These are phyloP conservation scores for Silene uniflora DNA, from an alignment of 148 eudicot genomes.

Conservation along the genomic window DNA sequence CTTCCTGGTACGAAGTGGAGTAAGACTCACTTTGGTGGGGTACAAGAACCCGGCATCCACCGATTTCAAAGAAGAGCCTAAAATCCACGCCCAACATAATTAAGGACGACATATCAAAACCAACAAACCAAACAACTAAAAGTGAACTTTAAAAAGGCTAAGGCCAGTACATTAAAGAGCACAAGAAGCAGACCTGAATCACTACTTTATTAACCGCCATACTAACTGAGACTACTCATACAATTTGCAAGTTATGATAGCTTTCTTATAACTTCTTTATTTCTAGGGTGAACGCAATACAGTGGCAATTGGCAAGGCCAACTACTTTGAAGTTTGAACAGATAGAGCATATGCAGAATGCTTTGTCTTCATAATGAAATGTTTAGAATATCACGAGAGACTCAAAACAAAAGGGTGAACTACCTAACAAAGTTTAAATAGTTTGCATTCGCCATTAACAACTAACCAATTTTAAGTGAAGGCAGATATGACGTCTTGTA, in stretches of 20 bases:
- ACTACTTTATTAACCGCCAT: neutral
- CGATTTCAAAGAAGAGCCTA: slow-evolving; percentile 42
- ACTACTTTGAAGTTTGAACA: neutral
- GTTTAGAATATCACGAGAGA: neutral
- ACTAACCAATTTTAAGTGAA: neutral
- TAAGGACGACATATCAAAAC: slow-evolving; percentile 2
- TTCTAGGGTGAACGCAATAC: neutral
- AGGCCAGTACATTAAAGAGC: neutral
- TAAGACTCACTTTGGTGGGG: slow-evolving; percentile 41
- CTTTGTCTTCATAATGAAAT: neutral
- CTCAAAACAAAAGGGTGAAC: slow-evolving; percentile 1
- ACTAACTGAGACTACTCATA: neutral
- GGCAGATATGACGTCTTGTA: no score
- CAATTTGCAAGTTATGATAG: neutral
- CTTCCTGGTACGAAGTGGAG: slow-evolving; percentile 31
- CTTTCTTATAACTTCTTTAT: neutral
- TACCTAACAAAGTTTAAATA: neutral
- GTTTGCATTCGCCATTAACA: neutral
- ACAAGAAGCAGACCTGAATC: neutral
- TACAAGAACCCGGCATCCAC: slow-evolving; percentile 40
- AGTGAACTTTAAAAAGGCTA: neutral
- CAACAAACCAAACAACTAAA: neutral
- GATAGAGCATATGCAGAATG: neutral
- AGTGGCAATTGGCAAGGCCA: neutral
- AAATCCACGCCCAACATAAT: slow-evolving; percentile 14